Evolutionary conservation across 495 filamentous ascomycete genomes (phyloP).

Genomic region (Penicillium mononematosum): DNA sequence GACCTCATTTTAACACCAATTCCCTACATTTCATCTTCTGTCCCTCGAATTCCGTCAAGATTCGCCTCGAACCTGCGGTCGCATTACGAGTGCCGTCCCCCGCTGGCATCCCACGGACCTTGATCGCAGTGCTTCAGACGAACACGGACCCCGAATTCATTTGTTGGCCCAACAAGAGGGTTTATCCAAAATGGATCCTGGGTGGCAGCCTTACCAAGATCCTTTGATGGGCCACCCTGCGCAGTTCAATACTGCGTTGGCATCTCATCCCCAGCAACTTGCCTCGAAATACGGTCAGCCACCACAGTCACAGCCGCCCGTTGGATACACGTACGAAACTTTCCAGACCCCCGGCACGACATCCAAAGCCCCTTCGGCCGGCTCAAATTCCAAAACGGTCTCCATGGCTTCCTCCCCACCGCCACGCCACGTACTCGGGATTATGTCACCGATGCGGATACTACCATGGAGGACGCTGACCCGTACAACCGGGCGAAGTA

Average conservation of each 20-base stretch:
- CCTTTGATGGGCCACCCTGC: slow-evolving; percentile 43
- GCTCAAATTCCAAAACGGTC: slow-evolving; percentile 53
- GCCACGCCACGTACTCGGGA: slow-evolving; percentile 67
- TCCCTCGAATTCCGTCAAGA: slow-evolving; percentile 24
- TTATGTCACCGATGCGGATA: slow-evolving; percentile 70
- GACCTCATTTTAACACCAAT: slow-evolving; percentile 24
- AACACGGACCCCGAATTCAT: slow-evolving; percentile 25
- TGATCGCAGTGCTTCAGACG: slow-evolving; percentile 36
- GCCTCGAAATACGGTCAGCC: slow-evolving; percentile 49
- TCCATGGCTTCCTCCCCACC: slow-evolving; percentile 61
- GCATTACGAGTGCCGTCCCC: slow-evolving; percentile 35
- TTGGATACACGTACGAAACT: slow-evolving; percentile 71
- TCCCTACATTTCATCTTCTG: slow-evolving; percentile 18
- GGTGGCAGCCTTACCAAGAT: slow-evolving; percentile 55
- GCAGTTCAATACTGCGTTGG: slow-evolving; percentile 44
- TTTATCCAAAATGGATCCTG: slow-evolving; percentile 44
- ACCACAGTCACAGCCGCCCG: slow-evolving; percentile 57
- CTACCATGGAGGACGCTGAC: slow-evolving; percentile 90
- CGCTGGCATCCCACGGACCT: slow-evolving; percentile 31
- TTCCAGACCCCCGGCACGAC: slow-evolving; percentile 55
- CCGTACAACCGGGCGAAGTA: slow-evolving; percentile 81
- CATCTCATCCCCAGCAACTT: slow-evolving; percentile 41
- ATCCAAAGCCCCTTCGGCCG: slow-evolving; percentile 48
- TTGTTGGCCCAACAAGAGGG: slow-evolving; percentile 1
- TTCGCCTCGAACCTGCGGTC: slow-evolving; percentile 21